Conservation (phyloP, 441 rosid genomes). For the Breynia disticha region DNA sequence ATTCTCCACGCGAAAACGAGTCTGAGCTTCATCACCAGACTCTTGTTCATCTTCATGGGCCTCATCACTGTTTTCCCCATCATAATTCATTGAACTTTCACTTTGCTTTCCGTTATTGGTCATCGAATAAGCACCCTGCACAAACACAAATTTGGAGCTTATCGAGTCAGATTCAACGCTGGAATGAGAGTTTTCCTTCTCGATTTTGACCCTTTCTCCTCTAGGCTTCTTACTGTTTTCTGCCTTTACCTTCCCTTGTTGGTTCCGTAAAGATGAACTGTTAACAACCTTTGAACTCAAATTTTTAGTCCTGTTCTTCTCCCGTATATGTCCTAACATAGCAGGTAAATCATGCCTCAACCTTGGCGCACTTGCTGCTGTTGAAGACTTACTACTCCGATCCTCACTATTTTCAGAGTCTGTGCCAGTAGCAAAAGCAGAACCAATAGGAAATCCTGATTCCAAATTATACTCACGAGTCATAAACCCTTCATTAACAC, state of each 20-base stretch:
- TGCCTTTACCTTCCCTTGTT: constrained; percentile 35
- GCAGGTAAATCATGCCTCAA: constrained; percentile 34
- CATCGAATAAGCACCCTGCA: constrained; percentile 46
- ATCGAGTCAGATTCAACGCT: constrained; percentile 78
- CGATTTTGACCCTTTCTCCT: constrained; percentile 73
- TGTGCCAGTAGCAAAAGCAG: constrained; percentile 34
- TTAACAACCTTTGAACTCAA: constrained; percentile 34
- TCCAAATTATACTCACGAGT: constrained; percentile 28
- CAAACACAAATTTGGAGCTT: constrained; percentile 75
- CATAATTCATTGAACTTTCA: constrained; percentile 33
- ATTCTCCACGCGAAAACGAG: constrained; percentile 30
- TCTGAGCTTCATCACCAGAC: constrained; percentile 29
- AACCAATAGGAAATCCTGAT: constrained; percentile 42
- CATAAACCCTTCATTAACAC: constrained; percentile 27
- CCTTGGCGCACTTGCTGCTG: constrained; percentile 63
- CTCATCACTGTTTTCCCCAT: constrained; percentile 49
- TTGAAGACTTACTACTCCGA: constrained; percentile 67
- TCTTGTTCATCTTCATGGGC: constrained; percentile 31
- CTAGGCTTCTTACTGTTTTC: constrained; percentile 63
- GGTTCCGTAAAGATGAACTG: constrained; percentile 31
- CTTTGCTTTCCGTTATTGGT: constrained; percentile 47
- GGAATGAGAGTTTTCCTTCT: constrained; percentile 79
- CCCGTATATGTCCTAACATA: constrained; percentile 25
- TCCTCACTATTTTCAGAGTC: constrained; percentile 75
- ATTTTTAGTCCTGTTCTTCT: constrained; percentile 40